Evolutionary conservation across 257 asterid species (phyloP).

Genomic region (Anisodus acutangulus): DNA sequence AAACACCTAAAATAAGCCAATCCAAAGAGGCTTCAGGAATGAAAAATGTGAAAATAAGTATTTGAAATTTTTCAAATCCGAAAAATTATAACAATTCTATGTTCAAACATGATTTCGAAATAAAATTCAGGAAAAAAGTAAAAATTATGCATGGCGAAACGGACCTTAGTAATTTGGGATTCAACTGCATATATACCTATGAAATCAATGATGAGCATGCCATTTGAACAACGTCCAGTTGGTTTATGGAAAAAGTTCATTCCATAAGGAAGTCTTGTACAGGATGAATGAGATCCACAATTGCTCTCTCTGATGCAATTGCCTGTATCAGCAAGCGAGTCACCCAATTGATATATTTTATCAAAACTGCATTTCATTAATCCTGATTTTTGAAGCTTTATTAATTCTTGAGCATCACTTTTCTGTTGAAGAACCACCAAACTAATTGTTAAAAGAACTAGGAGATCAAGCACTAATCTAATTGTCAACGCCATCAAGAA

Average conservation of each 20-base stretch:
- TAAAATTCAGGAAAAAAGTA: too few relatives aligned
- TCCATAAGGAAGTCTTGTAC: slow-evolving; percentile 35
- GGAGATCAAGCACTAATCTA: neutral
- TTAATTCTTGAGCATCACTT: neutral
- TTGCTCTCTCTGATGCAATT: slow-evolving; percentile 31
- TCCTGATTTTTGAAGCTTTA: neutral
- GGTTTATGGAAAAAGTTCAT: slow-evolving; percentile 23
- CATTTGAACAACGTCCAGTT: slow-evolving; percentile 36
- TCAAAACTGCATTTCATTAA: slow-evolving; percentile 27
- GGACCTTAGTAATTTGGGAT: too few relatives aligned
- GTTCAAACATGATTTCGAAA: too few relatives aligned
- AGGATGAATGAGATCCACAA: neutral
- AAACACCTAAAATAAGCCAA: too few relatives aligned
- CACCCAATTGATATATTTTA: slow-evolving; percentile 39
- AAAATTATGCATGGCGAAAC: too few relatives aligned
- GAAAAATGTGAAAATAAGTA: too few relatives aligned
- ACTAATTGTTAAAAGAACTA: neutral
- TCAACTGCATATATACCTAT: slow-evolving; percentile 1
- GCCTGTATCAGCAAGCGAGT: slow-evolving; percentile 38
- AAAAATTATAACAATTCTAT: too few relatives aligned
- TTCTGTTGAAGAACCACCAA: slow-evolving; percentile 10
- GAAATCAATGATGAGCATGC: slow-evolving; percentile 35
- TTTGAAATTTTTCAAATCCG: too few relatives aligned
- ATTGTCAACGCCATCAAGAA: neutral
- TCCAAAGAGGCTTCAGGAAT: too few relatives aligned